Conservation (phyloP, 139 green algal genomes). For the Chlamydomonas schloesseri region DNA sequence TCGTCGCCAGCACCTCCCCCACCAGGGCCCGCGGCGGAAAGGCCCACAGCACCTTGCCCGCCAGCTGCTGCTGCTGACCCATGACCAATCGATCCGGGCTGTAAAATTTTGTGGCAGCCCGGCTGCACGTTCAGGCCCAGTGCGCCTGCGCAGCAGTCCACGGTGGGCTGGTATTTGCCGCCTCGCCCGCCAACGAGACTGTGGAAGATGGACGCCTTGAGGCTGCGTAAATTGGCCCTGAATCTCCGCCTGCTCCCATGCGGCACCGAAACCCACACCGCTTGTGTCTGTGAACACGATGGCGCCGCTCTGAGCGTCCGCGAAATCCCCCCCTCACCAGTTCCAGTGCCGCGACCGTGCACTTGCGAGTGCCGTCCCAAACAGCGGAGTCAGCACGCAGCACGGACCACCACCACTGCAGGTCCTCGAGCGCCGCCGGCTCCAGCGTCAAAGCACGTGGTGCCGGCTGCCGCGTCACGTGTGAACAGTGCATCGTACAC, state of each 20-base stretch:
- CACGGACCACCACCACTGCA: background rate
- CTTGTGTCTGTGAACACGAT: constrained; percentile 38
- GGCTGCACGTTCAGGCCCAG: background rate
- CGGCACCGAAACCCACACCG: background rate
- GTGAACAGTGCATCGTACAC: too few relatives aligned
- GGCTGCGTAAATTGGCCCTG: background rate
- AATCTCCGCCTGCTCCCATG: background rate
- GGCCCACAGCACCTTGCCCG: too few relatives aligned
- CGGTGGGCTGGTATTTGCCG: background rate
- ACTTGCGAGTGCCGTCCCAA: background rate
- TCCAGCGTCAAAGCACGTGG: background rate
- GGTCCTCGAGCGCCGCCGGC: background rate
- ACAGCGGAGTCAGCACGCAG: background rate
- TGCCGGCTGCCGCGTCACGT: too few relatives aligned
- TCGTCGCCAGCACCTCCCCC: background rate
- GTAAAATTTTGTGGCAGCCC: background rate
- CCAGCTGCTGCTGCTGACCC: background rate
- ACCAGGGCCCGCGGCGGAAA: too few relatives aligned
- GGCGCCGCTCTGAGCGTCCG: background rate
- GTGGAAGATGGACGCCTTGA: background rate
- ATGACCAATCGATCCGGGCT: background rate
- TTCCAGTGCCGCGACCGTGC: background rate
- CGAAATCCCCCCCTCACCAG: constrained; percentile 14
- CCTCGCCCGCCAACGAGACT: background rate
- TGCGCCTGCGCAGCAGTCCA: constrained; percentile 27